Conservation (phyloP, 148 eudicot species). For the Camellia granthamiana region DNA sequence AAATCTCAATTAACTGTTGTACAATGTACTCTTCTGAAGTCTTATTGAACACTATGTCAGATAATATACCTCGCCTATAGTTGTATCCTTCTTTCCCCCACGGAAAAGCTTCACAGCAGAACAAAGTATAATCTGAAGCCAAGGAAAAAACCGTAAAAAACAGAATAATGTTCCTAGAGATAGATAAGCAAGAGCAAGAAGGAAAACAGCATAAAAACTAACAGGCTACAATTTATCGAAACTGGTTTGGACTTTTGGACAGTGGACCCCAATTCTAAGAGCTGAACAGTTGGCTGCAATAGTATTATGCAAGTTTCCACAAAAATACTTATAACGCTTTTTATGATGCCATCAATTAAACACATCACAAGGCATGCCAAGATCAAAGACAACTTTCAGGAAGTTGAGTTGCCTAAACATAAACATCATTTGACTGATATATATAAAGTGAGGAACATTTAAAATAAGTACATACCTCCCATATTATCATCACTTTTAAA, state of each 20-base stretch:
- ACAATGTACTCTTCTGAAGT: not conserved
- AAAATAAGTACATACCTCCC: no score
- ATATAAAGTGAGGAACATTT: no score
- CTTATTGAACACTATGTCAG: not conserved
- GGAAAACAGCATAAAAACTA: not conserved
- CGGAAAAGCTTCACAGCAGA: slow-evolving; percentile 56
- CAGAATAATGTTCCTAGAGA: not conserved
- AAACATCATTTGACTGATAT: no score
- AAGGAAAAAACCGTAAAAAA: no score
- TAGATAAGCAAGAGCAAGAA: not conserved
- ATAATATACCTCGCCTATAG: slow-evolving; percentile 71
- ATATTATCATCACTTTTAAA: no score
- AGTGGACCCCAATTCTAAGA: not conserved
- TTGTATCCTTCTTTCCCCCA: slow-evolving; percentile 69
- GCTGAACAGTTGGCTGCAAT: no score
- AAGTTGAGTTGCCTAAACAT: not conserved
- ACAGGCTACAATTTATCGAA: not conserved
- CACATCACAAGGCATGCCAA: not conserved
- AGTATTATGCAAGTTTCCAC: not conserved
- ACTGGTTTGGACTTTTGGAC: not conserved
- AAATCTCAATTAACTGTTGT: not conserved
- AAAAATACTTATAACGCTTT: not conserved
- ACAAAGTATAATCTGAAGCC: no score
- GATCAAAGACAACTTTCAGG: not conserved
- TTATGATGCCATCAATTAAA: not conserved